A percentile compares a stretch with the other conserved stretches of the same genome.
Conservation (phyloP, 1,284 basidiomycete species). For the Gomphus sp. region DNA sequence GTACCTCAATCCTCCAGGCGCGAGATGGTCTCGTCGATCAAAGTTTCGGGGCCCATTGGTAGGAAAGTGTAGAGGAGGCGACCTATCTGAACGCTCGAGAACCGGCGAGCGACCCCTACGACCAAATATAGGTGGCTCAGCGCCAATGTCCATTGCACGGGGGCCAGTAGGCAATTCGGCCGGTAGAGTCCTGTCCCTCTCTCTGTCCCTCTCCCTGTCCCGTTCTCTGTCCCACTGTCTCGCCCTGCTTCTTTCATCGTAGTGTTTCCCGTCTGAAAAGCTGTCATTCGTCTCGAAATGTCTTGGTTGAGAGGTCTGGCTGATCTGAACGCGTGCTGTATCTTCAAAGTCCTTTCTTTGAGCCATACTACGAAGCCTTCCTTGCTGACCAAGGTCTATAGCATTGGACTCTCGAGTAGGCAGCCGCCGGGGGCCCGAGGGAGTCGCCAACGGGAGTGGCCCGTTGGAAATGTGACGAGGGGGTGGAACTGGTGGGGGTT, state of each 20-base stretch:
- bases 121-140: neutral
- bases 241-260: neutral
- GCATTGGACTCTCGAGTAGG: neutral
- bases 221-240: neutral
- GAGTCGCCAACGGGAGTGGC: neutral
- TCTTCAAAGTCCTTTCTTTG: neutral
- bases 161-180: conserved; percentile 6
- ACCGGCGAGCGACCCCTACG: conserved; percentile 4
- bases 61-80: neutral
- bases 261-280: neutral
- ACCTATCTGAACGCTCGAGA: neutral
- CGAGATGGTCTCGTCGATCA: neutral
- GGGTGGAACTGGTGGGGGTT: conserved; percentile 8
- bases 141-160: conserved; percentile 5
- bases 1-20: neutral
- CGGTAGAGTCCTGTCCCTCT: neutral
- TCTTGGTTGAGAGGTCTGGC: neutral
- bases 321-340: neutral
- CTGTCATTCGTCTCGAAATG: neutral
- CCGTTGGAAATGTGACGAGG: neutral
- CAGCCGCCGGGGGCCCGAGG: neutral
- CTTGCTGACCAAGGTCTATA: neutral
- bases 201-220: no score
- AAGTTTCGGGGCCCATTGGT: neutral
- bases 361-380: neutral